Base-by-base conservation (phyloP, 805 yeast genomes). In the Spathaspora girioi region DNA sequence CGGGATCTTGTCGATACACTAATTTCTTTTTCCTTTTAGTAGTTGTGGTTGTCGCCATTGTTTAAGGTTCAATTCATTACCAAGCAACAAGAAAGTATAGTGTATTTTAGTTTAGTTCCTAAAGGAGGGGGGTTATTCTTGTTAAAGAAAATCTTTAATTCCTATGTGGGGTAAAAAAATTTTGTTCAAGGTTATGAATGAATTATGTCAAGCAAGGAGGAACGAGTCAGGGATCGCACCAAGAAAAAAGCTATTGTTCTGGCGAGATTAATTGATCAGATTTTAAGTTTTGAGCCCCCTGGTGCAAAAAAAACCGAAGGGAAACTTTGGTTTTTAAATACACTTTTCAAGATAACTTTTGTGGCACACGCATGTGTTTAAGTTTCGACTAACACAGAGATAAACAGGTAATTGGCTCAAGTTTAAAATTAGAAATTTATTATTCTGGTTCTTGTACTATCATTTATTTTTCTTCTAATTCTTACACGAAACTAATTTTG, bases 1-100 rank as follows among this genome's bases (percentile, higher is more conserved):
- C 76, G 5, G 72, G 66, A 50, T 66, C 74, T 54, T 69, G 73
- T 50, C 64, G 63, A 53, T 70, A 70, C 11, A 69, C 66, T 18
- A 70, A 51, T 50, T 66, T 70, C 52, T 64, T 64, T 56, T 64
- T 66, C 11, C 55, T 54, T 8, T 59, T 52, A 23, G 62, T 57
- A 9, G 56, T 50, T 14, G 50, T 43, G 7, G 46, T 48, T 1
- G 65, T 59, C 9, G 64, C 56, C 63, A 60, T 59, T 5, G 26
- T 23, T 23, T 6, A 23, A 23, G 11, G 31, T 2, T 19, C 44
- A 10, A 18, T 42, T 35, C 40, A 35, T 35, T 14, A 8, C 9
- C n/a, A 31, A 14, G 26, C 6, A 23, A 23, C 26, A 23, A 23
- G n/a, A n/a, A n/a, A n/a, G 26, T 23, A 23, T 23, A 23, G 6